Conservation (phyloP, 139 green algal species). For the Volvox reticuliferus region DNA sequence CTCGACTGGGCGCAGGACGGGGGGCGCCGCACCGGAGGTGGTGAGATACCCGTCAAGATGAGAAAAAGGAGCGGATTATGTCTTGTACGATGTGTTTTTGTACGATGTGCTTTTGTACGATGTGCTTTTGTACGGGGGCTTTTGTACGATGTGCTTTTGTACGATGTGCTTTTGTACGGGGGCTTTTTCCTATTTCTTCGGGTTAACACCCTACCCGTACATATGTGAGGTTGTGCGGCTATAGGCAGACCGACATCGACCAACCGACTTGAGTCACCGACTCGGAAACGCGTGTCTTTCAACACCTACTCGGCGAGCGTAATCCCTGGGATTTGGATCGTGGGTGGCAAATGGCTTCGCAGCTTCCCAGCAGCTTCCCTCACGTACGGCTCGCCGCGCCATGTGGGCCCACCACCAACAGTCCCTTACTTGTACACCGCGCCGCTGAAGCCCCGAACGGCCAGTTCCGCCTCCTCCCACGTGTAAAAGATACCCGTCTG, state of each 20-base stretch:
- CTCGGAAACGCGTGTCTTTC: background rate
- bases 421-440: slow-evolving; percentile 9
- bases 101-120: too few relatives aligned
- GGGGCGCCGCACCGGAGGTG: background rate
- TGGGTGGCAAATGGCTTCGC: background rate
- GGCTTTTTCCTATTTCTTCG: too few relatives aligned
- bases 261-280: background rate
- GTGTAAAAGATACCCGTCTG: background rate
- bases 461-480: background rate
- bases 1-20: background rate
- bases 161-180: too few relatives aligned
- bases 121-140: too few relatives aligned
- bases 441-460: slow-evolving; percentile 11
- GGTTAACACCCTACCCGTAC: too few relatives aligned
- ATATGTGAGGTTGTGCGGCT: too few relatives aligned
- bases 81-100: too few relatives aligned
- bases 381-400: background rate
- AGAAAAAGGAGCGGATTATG: background rate
- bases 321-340: background rate
- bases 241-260: background rate
- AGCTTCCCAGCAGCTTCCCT: background rate
- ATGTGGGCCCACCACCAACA: background rate
- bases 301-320: background rate
- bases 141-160: too few relatives aligned
- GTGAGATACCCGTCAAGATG: too few relatives aligned